phyloP scores from a whole-genome alignment of 2,329 filamentous ascomycete species.

The Incumbomyces lentus region DNA sequence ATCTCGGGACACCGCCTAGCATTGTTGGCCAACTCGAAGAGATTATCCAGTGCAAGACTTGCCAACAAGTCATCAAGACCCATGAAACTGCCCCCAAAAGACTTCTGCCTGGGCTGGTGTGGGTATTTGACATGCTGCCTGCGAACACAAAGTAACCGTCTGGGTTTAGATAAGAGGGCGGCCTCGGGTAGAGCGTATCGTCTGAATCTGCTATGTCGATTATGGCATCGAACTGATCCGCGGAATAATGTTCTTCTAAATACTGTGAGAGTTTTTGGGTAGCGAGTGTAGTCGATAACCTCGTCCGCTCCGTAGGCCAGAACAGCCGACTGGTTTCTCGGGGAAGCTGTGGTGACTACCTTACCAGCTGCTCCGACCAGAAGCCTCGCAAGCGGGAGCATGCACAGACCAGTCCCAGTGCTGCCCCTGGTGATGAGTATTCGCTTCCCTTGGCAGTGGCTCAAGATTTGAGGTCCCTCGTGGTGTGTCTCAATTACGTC shows the following conservation, averaged over 20 bases:
- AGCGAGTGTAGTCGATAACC: constrained; percentile 10
- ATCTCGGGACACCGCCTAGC: constrained; percentile 9
- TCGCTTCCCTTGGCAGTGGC: constrained; percentile 2
- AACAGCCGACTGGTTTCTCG: constrained; percentile 4
- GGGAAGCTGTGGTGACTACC: constrained; percentile 9
- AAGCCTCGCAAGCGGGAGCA: constrained; percentile 6
- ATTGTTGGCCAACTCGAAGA: not conserved
- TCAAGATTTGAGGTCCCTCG: not conserved
- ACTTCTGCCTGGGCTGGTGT: not conserved
- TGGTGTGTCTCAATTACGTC: not conserved
- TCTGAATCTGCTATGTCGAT: constrained; percentile 8
- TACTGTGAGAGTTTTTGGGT: constrained; percentile 6
- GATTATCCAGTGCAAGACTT: not conserved
- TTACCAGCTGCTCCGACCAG: constrained; percentile 5
- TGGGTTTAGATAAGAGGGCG: constrained; percentile 8
- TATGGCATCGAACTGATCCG: constrained; percentile 7
- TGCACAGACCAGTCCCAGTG: constrained; percentile 4
- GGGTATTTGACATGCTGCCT: constrained; percentile 7
- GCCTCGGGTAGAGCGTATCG: constrained; percentile 3
- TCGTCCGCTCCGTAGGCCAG: constrained; percentile 9
- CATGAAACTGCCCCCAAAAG: constrained; percentile 1
- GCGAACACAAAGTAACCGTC: constrained; percentile 8
- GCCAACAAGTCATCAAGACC: not conserved
- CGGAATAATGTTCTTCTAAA: constrained; percentile 6
- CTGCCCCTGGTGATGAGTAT: constrained; percentile 8